Evolutionary conservation across 768 basidiomycete genomes (phyloP).

Genomic region (Gymnopilus dilepis): DNA sequence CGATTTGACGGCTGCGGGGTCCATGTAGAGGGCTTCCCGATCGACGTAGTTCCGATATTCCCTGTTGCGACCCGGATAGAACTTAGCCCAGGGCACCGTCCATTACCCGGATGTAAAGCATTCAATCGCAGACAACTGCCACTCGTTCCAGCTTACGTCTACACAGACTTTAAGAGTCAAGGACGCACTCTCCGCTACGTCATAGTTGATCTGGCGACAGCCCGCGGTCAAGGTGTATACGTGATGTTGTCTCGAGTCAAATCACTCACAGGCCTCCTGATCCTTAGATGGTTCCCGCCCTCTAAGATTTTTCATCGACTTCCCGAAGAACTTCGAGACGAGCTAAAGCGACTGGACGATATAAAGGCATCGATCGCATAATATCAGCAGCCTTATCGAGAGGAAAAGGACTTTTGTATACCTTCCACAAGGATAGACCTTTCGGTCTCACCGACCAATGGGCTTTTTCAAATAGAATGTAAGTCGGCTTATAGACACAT

Average conservation of each 20-base stretch:
- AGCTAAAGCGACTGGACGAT: neutral
- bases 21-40: constrained; percentile 6
- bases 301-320: constrained; percentile 20
- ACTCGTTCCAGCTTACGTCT: constrained; percentile 31
- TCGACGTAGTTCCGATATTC: constrained; percentile 15
- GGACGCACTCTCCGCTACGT: constrained; percentile 27
- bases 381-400: too few relatives aligned
- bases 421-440: too few relatives aligned
- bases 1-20: too few relatives aligned
- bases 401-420: too few relatives aligned
- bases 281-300: constrained; percentile 25
- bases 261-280: too few relatives aligned
- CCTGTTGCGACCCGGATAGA: constrained; percentile 1
- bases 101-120: neutral
- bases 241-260: constrained; percentile 36
- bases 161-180: constrained; percentile 35
- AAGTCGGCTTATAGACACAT: too few relatives aligned
- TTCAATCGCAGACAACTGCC: constrained; percentile 23
- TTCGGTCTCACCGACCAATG: too few relatives aligned
- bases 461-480: too few relatives aligned
- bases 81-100: neutral
- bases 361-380: neutral
- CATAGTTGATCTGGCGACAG: constrained; percentile 29
- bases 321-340: constrained; percentile 15
- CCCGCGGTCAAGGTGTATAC: constrained; percentile 27